Evolutionary conservation across 495 filamentous ascomycete species (phyloP), one percentile per base, ranked within the genome.

Genomic region (Darksidea phi): DNA sequence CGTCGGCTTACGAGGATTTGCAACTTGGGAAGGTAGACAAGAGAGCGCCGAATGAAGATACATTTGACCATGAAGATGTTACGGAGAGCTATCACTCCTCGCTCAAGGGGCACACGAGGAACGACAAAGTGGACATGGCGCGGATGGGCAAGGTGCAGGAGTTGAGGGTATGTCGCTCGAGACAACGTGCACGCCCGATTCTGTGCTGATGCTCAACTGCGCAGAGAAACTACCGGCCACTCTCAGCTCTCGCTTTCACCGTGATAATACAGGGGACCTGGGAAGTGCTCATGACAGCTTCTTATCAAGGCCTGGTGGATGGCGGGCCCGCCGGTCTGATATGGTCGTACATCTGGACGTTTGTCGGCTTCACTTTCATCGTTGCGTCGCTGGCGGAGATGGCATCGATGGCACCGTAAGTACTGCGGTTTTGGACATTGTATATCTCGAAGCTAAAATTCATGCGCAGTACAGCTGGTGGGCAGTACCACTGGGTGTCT

Each of bases 401-500:
- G 64, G 70, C 73, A 12, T 72, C 70, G 15, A 67, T 75, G 70
- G 62, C 67, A 1, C 49, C 49, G 50, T 52, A 52, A 36, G 13
- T 11, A 15, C 4, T 21, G 24, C 32, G n/a, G n/a, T n/a, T 23
- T 28, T 23, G 21, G 11, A 37, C 13, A 18, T 37, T 48, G 15
- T 13, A 15, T 6, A 4, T 12, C 36, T 15, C 15, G 8, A 38
- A 15, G 36, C 36, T 55, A 11, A 55, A 23, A 41, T n/a, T 20
- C 50, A 23, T 7, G 8, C 15, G 18, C 43, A 38, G 64, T 6
- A 71, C 67, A 0, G 50, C 68, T 11, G 68, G 67, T 17, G 72
- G 72, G 8, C 72, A 75, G 57, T 75, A 74, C 51, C 68, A 72
- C 57, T 74, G 72, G 72, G 59, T 67, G 13, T 69, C 62, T 10